phyloP scores from a whole-genome alignment of 2,329 filamentous ascomycete species.

The Plenodomus tracheiphilus region DNA sequence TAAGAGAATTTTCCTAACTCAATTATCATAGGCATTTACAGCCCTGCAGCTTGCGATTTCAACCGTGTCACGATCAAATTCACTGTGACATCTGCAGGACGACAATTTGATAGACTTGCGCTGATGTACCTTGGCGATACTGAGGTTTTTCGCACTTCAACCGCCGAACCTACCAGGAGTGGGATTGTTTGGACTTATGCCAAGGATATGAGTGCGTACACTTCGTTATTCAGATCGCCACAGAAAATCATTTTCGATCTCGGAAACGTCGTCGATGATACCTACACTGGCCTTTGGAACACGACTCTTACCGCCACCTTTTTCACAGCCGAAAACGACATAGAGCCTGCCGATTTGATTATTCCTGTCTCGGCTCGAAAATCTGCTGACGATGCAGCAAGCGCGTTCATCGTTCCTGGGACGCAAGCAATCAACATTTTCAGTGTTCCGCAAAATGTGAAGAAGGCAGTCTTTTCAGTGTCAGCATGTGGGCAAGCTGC shows the following conservation, averaged over 20 bases:
- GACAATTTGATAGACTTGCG: conserved; percentile 76
- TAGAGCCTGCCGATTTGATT: conserved; percentile 63
- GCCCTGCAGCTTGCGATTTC: conserved; percentile 70
- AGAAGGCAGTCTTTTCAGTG: conserved; percentile 74
- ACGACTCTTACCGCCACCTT: conserved; percentile 75
- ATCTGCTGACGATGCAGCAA: conserved; percentile 57
- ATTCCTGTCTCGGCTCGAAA: conserved; percentile 64
- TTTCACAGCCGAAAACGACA: conserved; percentile 56
- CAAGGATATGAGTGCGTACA: conserved; percentile 77
- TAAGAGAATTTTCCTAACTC: conserved; percentile 3
- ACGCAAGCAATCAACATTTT: conserved; percentile 64
- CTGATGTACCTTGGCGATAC: conserved; percentile 75
- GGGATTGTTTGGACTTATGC: conserved; percentile 77
- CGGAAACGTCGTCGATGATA: conserved; percentile 67
- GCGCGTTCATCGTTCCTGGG: conserved; percentile 68
- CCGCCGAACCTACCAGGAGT: conserved; percentile 71
- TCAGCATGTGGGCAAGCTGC: conserved; percentile 73
- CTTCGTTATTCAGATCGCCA: conserved; percentile 67
- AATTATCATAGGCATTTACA: conserved; percentile 58
- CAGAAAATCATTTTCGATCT: conserved; percentile 82
- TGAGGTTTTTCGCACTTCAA: conserved; percentile 83
- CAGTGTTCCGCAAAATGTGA: conserved; percentile 66
- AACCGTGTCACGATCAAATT: conserved; percentile 76
- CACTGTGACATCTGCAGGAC: conserved; percentile 70
- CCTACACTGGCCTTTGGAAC: conserved; percentile 74